A percentile compares a stretch with the other conserved stretches of the same genome.
phyloP scores from a whole-genome alignment of 2,329 filamentous ascomycete genomes.

The Coniochaeta sp. region DNA sequence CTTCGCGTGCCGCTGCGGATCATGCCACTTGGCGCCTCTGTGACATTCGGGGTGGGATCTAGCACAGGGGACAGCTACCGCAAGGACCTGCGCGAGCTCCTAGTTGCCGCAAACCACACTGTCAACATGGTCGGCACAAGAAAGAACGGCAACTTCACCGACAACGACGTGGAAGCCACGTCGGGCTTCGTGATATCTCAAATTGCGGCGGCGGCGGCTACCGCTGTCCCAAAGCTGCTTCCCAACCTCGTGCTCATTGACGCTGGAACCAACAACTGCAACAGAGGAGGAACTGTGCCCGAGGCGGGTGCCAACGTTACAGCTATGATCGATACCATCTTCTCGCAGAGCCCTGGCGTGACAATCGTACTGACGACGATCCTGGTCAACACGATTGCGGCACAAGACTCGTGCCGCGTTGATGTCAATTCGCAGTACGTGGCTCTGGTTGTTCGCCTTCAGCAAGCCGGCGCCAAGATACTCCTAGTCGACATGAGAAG shows the following conservation, averaged over 20 bases:
- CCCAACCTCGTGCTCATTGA: constrained; percentile 15
- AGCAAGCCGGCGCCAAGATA: constrained; percentile 8
- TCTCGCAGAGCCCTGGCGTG: constrained; percentile 11
- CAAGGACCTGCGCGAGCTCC: constrained; percentile 12
- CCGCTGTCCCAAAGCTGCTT: constrained; percentile 9
- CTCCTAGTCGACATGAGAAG: constrained; percentile 15
- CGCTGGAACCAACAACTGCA: constrained; percentile 18
- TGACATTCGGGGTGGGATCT: constrained; percentile 15
- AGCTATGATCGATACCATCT: constrained; percentile 12
- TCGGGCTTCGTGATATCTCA: constrained; percentile 13
- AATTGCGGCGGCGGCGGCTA: constrained; percentile 10
- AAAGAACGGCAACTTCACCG: constrained; percentile 12
- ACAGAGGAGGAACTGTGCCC: constrained; percentile 10
- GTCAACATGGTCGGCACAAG: constrained; percentile 15
- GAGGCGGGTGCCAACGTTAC: constrained; percentile 12
- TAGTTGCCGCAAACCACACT: constrained; percentile 8
- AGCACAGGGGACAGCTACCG: constrained; percentile 15
- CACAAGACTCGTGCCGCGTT: constrained; percentile 13
- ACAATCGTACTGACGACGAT: constrained; percentile 16
- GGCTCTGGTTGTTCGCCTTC: constrained; percentile 6
- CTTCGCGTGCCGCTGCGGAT: constrained; percentile 10
- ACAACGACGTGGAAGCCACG: constrained; percentile 15
- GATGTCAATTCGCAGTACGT: constrained; percentile 14
- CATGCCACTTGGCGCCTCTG: constrained; percentile 14
- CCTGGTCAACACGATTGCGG: constrained; percentile 13